These are phyloP conservation scores for Paracamarosporium sp. DNA, from an alignment of 2,329 filamentous ascomycete genomes.

Conservation along the genomic window DNA sequence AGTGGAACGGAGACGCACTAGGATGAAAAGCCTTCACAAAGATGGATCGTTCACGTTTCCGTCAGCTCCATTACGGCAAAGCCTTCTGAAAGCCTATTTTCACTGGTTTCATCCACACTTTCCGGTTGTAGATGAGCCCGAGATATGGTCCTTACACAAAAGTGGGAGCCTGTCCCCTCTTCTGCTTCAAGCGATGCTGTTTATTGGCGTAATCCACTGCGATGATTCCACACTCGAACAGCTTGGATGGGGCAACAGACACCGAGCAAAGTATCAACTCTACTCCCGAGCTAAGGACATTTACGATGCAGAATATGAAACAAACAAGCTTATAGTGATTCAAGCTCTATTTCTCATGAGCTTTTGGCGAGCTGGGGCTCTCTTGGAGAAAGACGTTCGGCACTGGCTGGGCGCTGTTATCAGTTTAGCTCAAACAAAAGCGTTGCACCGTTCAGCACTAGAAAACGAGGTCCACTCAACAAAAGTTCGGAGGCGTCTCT, in stretches of 20 bases:
- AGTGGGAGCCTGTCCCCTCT: conserved; percentile 56
- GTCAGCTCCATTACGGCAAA: conserved; percentile 49
- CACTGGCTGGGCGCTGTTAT: conserved; percentile 55
- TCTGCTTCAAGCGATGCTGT: conserved; percentile 61
- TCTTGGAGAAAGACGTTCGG: conserved; percentile 42
- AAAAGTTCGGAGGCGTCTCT: conserved; percentile 56
- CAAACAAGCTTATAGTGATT: conserved; percentile 57
- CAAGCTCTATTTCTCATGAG: conserved; percentile 63
- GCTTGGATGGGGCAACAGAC: conserved; percentile 57
- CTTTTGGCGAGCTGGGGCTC: conserved; percentile 59
- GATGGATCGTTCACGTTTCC: conserved; percentile 57
- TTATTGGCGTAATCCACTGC: conserved; percentile 62
- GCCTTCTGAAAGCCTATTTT: conserved; percentile 60
- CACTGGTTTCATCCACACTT: conserved; percentile 65
- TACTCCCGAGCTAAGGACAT: conserved; percentile 60
- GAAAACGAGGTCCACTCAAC: conserved; percentile 33
- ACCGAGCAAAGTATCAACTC: conserved; percentile 58
- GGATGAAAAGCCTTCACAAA: conserved; percentile 45
- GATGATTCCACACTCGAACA: conserved; percentile 53
- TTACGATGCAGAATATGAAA: conserved; percentile 62
- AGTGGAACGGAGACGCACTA: conserved; percentile 37
- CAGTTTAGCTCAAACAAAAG: conserved; percentile 59
- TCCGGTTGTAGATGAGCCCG: conserved; percentile 58
- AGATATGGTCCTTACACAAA: conserved; percentile 50
- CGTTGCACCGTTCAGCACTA: conserved; percentile 48